Evolutionary conservation across 192 early-diverging fungal genomes (phyloP), one percentile per base, ranked within the genome.

Genomic region (Entomortierella lignicola): DNA sequence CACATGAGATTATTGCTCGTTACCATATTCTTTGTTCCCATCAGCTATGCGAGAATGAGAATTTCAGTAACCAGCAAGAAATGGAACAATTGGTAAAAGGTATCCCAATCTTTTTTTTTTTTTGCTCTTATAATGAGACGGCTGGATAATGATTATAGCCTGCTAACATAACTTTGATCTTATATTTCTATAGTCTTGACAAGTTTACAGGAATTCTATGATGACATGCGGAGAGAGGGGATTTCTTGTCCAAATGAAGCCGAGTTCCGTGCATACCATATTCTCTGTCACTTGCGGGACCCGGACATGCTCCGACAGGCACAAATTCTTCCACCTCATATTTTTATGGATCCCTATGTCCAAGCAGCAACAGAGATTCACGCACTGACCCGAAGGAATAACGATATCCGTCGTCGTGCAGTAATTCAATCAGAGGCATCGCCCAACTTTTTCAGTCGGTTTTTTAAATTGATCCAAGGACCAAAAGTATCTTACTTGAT

Each of bases 261-360:
- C 1, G 95, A 98, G 80, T 97, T 98, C 69, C 87, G 91, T 41
- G 96, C 94, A 0, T 98, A 98, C 84, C 91, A 94, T 63, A 85
- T 98, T 15, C 84, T 95, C 12, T 84, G 88, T 20, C 92, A 95
- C 43, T 63, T 92, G 50, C 90, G 85, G 61, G 90, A 94, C 70
- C 81, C 85, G 34, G 94, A 96, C 55, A 85, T 93, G 56, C 84
- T 89, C 23, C 88, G 91, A 2, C 83, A 88, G 37, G 86, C 89
- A 5, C 88, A 89, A 25, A 69, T 86, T 5, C 83, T 96, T 13
- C 89, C 87, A 0, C 37, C 54, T 0, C 74, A 85, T 25, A 81
- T 94, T 10, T 91, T 94, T 44, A 30, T 80, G 10, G 68, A 88
- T 15, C 88, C 90, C 0, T 72, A 87, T 18, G 86, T 98, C 11